Base-by-base conservation (phyloP, 2,329 filamentous ascomycete genomes). In the Stemphylium vesicarium region DNA sequence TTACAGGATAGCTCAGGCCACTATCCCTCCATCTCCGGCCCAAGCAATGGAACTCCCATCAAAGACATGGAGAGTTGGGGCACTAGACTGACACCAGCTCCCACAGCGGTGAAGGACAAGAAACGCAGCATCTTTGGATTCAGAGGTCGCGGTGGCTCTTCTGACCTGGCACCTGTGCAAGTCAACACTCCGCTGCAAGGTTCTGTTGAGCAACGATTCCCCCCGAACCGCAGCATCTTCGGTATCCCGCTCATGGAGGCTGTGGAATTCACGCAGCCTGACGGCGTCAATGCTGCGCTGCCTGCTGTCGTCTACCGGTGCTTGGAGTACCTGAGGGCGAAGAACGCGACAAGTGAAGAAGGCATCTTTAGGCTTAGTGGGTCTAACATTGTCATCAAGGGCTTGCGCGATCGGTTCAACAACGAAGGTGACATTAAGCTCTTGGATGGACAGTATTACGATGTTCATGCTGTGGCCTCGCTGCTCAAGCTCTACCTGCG, bases 311-410 rank as follows among this genome's bases (percentile, higher is more conserved):
- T 98, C 8, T 99, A 96, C 77, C 88, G 95, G 53, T 97, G 92
- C 71, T 90, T 99, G 58, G 91, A 98, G 74, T 99, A 96, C 74
- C 83, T 99, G 15, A 89, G 91, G 62, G 84, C 86, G 6, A 93
- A 93, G 78, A 86, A 90, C 59, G 95, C 93, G 10, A 83, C 89
- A 42, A 82, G 82, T 5, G 95, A 99, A 74, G 95, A 99, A 76
- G 95, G 95, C 38, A 96, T 99, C 37, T 99, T 99, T 82, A 88
- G 95, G 46, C 82, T 99, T 37, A 98, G 93, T 74, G 95, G 95
- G n/a, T 98, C 94, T 0, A 98, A 96, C 71, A 85, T 96, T 50
- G 88, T 96, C 44, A 96, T 99, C 77, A 96, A 94, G 76, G 87
- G 87, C 53, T 83, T 99, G 38, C 90, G 90, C 57, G 94, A 98